Conservation (phyloP, 352 stramenopile genomes). For the Globisporangium paddicum region DNA sequence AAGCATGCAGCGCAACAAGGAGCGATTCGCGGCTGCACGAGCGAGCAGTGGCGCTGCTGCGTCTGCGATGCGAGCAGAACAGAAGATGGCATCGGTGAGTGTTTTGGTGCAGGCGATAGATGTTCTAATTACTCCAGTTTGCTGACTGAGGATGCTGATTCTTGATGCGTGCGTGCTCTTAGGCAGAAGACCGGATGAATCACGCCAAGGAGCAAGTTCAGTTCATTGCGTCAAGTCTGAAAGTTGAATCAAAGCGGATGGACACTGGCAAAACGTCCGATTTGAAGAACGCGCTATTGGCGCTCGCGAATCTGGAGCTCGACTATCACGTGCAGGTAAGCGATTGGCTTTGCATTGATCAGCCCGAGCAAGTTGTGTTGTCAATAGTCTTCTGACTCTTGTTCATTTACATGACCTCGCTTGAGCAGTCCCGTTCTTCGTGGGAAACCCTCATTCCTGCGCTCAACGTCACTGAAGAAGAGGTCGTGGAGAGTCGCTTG, state of each 20-base stretch:
- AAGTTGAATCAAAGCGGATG: constrained; percentile 81
- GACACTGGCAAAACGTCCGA: constrained; percentile 76
- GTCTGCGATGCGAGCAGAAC: constrained; percentile 83
- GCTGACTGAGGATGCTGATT: not conserved
- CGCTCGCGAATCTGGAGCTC: constrained; percentile 70
- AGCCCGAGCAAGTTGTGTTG: not conserved
- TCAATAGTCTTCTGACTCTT: constrained; percentile 1
- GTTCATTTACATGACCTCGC: not conserved
- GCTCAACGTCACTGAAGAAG: constrained; percentile 50
- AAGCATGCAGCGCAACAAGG: constrained; percentile 88
- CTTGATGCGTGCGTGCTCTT: not conserved
- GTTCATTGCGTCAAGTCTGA: constrained; percentile 85
- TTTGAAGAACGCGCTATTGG: constrained; percentile 71
- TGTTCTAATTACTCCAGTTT: not conserved
- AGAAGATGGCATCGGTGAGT: constrained; percentile 82
- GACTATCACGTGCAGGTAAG: constrained; percentile 78
- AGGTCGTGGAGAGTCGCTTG: constrained; percentile 52
- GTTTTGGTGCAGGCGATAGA: not conserved
- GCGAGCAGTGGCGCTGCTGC: constrained; percentile 80
- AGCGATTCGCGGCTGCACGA: constrained; percentile 77
- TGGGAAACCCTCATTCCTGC: constrained; percentile 71
- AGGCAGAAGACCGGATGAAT: constrained; percentile 87
- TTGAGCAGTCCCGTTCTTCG: constrained; percentile 46
- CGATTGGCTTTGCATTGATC: not conserved
- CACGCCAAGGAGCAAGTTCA: constrained; percentile 82